These are phyloP conservation scores for Zasmidium citrigriseum DNA, from an alignment of 2,329 filamentous ascomycete genomes.

Conservation along the genomic window DNA sequence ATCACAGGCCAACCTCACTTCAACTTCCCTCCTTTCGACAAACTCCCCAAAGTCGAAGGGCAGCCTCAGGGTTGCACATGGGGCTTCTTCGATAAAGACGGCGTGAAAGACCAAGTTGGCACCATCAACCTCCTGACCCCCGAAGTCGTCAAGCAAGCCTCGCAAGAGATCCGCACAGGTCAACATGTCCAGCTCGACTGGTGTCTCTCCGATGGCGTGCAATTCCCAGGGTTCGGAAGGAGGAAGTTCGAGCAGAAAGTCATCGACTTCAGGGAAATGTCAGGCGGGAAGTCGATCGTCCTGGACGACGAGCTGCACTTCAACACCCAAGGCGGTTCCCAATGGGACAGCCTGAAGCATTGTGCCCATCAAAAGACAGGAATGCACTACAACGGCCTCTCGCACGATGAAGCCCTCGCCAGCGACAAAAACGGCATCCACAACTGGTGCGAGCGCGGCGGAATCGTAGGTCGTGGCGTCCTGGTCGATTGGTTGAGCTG, in stretches of 20 bases:
- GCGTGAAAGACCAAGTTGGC: constrained; percentile 50
- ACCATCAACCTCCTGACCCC: constrained; percentile 57
- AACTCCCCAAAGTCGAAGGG: constrained; percentile 25
- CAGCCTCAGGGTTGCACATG: constrained; percentile 25
- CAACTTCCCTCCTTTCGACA: constrained; percentile 27
- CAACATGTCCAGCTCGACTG: constrained; percentile 58
- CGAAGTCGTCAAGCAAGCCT: constrained; percentile 44
- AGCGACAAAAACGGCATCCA: constrained; percentile 30
- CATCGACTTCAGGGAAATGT: constrained; percentile 21
- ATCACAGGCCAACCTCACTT: constrained; percentile 18
- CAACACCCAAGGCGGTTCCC: constrained; percentile 58
- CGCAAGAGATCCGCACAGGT: constrained; percentile 49
- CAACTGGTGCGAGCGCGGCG: constrained; percentile 54
- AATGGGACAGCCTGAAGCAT: constrained; percentile 57
- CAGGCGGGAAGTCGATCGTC: constrained; percentile 17
- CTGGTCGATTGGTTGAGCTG: constrained; percentile 51
- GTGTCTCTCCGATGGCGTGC: constrained; percentile 32
- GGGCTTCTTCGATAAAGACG: constrained; percentile 20
- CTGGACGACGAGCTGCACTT: constrained; percentile 56
- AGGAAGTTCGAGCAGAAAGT: constrained; percentile 32
- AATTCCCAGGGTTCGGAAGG: constrained; percentile 34
- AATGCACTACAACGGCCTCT: constrained; percentile 30
- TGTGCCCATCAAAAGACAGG: constrained; percentile 41
- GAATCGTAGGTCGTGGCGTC: constrained; percentile 56
- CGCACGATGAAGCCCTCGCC: constrained; percentile 20